These are phyloP conservation scores for Teratosphaeria gauchensis DNA, from an alignment of 2,329 filamentous ascomycete species.

Conservation along the genomic window DNA sequence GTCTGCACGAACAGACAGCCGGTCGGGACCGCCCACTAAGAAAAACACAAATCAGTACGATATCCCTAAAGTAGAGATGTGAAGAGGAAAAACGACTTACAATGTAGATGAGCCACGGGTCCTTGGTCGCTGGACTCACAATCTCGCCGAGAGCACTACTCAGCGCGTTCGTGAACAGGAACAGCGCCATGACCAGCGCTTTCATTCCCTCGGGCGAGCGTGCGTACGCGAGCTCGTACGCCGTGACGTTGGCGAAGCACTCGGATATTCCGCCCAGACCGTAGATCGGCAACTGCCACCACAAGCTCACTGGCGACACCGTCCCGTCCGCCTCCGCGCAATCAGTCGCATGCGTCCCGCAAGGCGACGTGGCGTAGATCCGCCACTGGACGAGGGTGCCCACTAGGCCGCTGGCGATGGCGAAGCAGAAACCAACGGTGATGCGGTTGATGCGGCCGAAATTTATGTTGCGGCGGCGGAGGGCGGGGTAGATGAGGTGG, in stretches of 20 bases:
- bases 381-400: slow-evolving; percentile 43
- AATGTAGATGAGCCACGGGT: slow-evolving; percentile 39
- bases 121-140: slow-evolving; percentile 25
- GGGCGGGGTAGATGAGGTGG: slow-evolving; percentile 33
- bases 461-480: slow-evolving; percentile 28
- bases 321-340: slow-evolving; percentile 26
- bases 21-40: slow-evolving; percentile 34
- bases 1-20: slow-evolving; percentile 41
- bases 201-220: slow-evolving; percentile 35
- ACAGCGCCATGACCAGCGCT: slow-evolving; percentile 32
- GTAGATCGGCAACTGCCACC: slow-evolving; percentile 27
- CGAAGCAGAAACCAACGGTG: slow-evolving; percentile 39
- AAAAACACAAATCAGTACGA: background rate
- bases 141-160: slow-evolving; percentile 31
- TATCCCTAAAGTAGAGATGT: background rate
- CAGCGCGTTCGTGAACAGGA: slow-evolving; percentile 33
- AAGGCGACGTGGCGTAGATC: slow-evolving; percentile 42
- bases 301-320: slow-evolving; percentile 26
- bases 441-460: slow-evolving; percentile 6
- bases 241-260: slow-evolving; percentile 27
- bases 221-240: slow-evolving; percentile 37
- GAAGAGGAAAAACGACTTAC: background rate
- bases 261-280: background rate
- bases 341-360: slow-evolving; percentile 32
- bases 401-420: slow-evolving; percentile 41